phyloP scores from a whole-genome alignment of 2,329 filamentous ascomycete genomes.

The Magnaporthales sp. region DNA sequence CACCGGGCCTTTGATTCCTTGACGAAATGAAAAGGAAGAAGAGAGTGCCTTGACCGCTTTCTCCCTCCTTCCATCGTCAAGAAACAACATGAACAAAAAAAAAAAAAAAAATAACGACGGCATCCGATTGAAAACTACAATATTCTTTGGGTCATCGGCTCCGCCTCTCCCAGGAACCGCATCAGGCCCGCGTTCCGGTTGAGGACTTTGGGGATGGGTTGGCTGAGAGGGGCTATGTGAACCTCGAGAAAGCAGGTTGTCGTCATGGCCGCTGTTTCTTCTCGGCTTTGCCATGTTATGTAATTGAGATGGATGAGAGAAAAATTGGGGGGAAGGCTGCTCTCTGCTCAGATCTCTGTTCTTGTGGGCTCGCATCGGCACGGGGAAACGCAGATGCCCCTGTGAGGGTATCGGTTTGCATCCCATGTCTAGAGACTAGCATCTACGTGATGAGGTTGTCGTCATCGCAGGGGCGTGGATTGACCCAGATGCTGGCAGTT shows the following conservation, averaged over 20 bases:
- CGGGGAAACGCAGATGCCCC: not conserved
- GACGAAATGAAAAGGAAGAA: not conserved
- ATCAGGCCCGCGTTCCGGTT: not conserved
- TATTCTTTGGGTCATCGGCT: not conserved
- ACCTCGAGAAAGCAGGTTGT: not conserved
- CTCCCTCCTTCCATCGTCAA: not conserved
- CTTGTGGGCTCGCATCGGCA: slow-evolving; percentile 12
- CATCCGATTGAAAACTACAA: slow-evolving; percentile 8
- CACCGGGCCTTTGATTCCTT: slow-evolving; percentile 20
- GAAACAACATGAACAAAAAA: not conserved
- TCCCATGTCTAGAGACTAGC: not conserved
- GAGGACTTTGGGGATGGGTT: not conserved
- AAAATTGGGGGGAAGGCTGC: not conserved
- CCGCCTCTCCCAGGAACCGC: not conserved
- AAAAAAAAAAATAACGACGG: not conserved
- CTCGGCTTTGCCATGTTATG: not conserved
- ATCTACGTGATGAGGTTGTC: not conserved
- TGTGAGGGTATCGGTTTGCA: not conserved
- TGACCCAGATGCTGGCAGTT: not conserved
- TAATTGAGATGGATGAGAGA: not conserved
- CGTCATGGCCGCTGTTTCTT: slow-evolving; percentile 1
- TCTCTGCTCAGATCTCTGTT: slow-evolving; percentile 26
- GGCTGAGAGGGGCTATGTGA: not conserved
- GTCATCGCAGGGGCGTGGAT: slow-evolving; percentile 2
- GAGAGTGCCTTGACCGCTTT: not conserved